Conservation (phyloP, 352 stramenopile species). For the Pythium phragmiticola region DNA sequence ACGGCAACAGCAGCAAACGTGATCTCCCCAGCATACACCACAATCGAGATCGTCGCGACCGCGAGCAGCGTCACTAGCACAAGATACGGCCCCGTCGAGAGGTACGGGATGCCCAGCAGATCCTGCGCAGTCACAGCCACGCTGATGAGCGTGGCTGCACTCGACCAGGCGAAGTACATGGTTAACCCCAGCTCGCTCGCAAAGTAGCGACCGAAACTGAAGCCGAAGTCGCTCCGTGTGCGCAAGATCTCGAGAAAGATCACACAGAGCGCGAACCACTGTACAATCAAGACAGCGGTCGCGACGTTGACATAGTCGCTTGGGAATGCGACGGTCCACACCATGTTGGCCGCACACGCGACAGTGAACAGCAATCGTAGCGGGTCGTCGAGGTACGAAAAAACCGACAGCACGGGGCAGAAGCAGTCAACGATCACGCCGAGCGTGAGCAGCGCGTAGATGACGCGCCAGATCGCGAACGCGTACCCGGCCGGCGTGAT, state of each 20-base stretch:
- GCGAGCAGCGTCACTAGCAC: conserved; percentile 53
- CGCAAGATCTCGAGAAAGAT: conserved; percentile 58
- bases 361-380: conserved; percentile 62
- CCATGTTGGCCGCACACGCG: conserved; percentile 66
- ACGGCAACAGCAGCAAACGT: conserved; percentile 62
- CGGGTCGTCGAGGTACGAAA: conserved; percentile 37
- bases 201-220: conserved; percentile 49
- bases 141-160: conserved; percentile 66
- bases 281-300: conserved; percentile 47
- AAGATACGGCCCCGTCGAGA: conserved; percentile 59
- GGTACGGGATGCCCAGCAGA: conserved; percentile 34
- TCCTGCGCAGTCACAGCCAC: conserved; percentile 63
- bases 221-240: conserved; percentile 39
- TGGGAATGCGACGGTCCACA: conserved; percentile 71
- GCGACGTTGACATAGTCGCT: conserved; percentile 61
- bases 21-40: conserved; percentile 59
- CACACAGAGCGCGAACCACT: conserved; percentile 59
- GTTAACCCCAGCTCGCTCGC: conserved; percentile 60
- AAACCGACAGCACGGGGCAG: conserved; percentile 59
- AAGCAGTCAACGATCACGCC: conserved; percentile 68
- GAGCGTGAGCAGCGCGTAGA: conserved; percentile 63
- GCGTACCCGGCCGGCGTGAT: conserved; percentile 73
- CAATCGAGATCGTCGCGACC: conserved; percentile 49
- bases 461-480: conserved; percentile 68
- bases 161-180: conserved; percentile 78